phyloP scores from a whole-genome alignment of 495 filamentous ascomycete genomes.

The Echria macrotheca region DNA sequence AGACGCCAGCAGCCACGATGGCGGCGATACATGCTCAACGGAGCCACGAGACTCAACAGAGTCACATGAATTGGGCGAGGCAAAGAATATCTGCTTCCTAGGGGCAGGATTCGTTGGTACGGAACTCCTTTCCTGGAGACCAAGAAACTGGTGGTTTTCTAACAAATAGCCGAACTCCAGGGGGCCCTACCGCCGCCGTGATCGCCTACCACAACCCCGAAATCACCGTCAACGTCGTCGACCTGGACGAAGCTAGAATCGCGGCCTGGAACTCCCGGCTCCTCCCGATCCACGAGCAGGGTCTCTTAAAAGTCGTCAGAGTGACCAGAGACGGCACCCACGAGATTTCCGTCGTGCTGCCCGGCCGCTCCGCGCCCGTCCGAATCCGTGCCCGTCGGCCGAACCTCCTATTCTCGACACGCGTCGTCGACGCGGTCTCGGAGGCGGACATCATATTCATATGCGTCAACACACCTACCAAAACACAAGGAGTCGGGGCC shows the following conservation, averaged over 20 bases:
- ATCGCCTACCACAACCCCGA: slow-evolving; percentile 67
- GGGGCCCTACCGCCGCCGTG: slow-evolving; percentile 70
- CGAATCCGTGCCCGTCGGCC: slow-evolving; percentile 34
- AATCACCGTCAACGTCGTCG: slow-evolving; percentile 65
- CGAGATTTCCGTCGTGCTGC: slow-evolving; percentile 18
- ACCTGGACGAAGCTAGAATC: slow-evolving; percentile 60
- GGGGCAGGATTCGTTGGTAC: slow-evolving; percentile 31
- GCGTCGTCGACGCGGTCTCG: slow-evolving; percentile 53
- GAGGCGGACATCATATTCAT: slow-evolving; percentile 74
- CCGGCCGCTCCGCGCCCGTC: slow-evolving; percentile 12
- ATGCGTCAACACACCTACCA: slow-evolving; percentile 78
- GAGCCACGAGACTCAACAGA: no score
- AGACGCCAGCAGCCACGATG: slow-evolving; percentile 5
- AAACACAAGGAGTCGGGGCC: slow-evolving; percentile 61
- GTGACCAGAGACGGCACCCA: slow-evolving; percentile 53
- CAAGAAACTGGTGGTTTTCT: neutral
- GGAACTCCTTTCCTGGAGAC: neutral
- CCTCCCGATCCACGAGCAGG: slow-evolving; percentile 75
- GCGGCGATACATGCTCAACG: no score
- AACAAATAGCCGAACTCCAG: slow-evolving; percentile 32
- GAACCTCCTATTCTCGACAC: slow-evolving; percentile 70
- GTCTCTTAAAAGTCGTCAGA: slow-evolving; percentile 60
- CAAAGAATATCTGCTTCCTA: slow-evolving; percentile 44
- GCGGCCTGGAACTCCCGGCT: slow-evolving; percentile 65
- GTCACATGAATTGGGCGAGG: no score